Percentiles rank a stretch among this genome's conserved stretches.
These are phyloP conservation scores for Lachancea lanzarotensis DNA, from an alignment of 805 yeast species.

Conservation along the genomic window DNA sequence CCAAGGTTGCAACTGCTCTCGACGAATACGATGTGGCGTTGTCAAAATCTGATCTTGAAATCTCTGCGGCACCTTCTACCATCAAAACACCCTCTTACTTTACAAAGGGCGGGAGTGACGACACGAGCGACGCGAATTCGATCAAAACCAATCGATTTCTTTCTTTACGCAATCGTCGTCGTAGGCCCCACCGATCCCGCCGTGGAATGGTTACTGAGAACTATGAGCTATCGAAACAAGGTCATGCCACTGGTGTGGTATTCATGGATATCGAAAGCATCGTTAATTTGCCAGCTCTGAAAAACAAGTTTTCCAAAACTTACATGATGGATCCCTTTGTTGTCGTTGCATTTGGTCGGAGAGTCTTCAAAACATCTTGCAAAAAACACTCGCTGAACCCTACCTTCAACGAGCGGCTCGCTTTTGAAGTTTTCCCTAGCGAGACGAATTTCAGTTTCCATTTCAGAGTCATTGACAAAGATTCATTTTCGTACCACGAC, in stretches of 20 bases:
- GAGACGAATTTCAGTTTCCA: constrained; percentile 62
- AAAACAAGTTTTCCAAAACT: constrained; percentile 57
- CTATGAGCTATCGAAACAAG: constrained; percentile 25
- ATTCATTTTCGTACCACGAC: constrained; percentile 75
- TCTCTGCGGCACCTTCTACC: not conserved
- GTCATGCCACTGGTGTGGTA: constrained; percentile 53
- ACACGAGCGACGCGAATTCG: constrained; percentile 4
- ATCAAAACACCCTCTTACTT: not conserved
- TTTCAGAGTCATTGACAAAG: constrained; percentile 77
- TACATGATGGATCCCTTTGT: constrained; percentile 98
- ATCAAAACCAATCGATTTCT: not conserved
- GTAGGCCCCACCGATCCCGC: constrained; percentile 5
- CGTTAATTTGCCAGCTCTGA: constrained; percentile 69
- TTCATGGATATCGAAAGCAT: constrained; percentile 73
- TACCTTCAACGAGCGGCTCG: constrained; percentile 67
- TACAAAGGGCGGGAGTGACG: not conserved
- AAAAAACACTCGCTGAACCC: constrained; percentile 79
- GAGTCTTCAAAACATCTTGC: constrained; percentile 81
- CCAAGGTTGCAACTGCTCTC: constrained; percentile 23
- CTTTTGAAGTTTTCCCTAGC: constrained; percentile 65
- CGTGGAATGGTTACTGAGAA: constrained; percentile 12
- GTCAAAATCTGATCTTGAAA: constrained; percentile 2
- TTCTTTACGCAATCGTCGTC: not conserved
- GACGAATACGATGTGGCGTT: constrained; percentile 28
- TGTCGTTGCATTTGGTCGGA: constrained; percentile 81